These are phyloP conservation scores for Delonix regia DNA, from an alignment of 306 rosid species.

Conservation along the genomic window DNA sequence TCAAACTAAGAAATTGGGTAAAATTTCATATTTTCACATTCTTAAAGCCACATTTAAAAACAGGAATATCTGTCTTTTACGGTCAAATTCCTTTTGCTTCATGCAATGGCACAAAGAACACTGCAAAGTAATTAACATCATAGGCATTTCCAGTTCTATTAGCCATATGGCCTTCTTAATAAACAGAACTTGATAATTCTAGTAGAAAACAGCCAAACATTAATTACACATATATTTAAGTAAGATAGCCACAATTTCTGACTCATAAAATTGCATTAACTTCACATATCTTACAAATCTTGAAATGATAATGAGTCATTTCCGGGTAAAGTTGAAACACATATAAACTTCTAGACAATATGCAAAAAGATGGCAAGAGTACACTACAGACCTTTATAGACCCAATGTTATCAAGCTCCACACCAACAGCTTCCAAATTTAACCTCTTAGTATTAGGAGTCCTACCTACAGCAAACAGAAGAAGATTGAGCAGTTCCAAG, in stretches of 20 bases:
- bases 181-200: constrained; percentile 5
- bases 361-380: constrained; percentile 20
- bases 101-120: neutral
- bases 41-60: neutral
- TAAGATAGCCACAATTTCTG: neutral
- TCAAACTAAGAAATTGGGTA: neutral
- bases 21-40: neutral
- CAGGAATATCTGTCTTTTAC: neutral
- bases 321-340: constrained; percentile 11
- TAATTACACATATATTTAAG: neutral
- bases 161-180: neutral
- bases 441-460: constrained; percentile 88
- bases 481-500: neutral
- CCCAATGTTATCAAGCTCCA: constrained; percentile 67
- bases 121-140: neutral
- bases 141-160: neutral
- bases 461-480: constrained; percentile 65
- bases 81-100: neutral
- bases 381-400: constrained; percentile 72
- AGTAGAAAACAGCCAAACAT: constrained; percentile 16
- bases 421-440: constrained; percentile 83
- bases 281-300: constrained; percentile 11
- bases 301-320: neutral
- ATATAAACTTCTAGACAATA: constrained; percentile 25
- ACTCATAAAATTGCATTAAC: neutral